Evolutionary conservation across 805 yeast genomes (phyloP).

Genomic region (Lachancea dasiensis): DNA sequence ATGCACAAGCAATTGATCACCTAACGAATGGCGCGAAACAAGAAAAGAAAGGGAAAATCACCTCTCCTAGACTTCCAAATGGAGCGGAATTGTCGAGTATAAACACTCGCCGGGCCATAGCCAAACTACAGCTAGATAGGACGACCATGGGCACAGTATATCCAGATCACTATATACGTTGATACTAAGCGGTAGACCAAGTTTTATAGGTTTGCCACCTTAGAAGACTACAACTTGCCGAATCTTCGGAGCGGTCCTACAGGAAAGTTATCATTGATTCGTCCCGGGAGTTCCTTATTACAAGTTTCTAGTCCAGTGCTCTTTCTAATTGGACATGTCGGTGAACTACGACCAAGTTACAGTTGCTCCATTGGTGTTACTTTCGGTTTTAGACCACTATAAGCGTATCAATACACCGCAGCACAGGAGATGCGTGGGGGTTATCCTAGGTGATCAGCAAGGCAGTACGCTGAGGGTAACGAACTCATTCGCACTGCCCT

Average conservation of each 20-base stretch:
- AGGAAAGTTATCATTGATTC: too few relatives aligned
- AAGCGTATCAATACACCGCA: slow-evolving; percentile 72
- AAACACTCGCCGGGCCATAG: background rate
- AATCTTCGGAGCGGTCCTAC: too few relatives aligned
- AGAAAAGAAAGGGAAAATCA: too few relatives aligned
- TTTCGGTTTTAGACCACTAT: slow-evolving; percentile 93
- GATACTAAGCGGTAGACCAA: too few relatives aligned
- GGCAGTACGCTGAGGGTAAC: slow-evolving; percentile 58
- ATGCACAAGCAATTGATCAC: too few relatives aligned
- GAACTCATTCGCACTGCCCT: slow-evolving; percentile 94
- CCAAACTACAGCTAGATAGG: background rate
- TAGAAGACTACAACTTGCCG: too few relatives aligned
- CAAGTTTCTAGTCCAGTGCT: too few relatives aligned
- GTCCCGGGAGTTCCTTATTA: too few relatives aligned
- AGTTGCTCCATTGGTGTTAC: slow-evolving; percentile 90
- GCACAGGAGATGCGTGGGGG: slow-evolving; percentile 88
- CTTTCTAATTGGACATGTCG: slow-evolving; percentile 4
- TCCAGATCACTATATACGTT: too few relatives aligned
- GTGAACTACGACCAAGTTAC: slow-evolving; percentile 54
- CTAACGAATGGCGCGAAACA: too few relatives aligned
- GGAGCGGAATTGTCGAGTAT: background rate
- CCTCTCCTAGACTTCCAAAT: too few relatives aligned
- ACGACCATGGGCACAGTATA: background rate
- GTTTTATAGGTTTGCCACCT: too few relatives aligned
- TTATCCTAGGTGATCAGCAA: slow-evolving; percentile 75